phyloP scores from a whole-genome alignment of 176 grass and related monocot species.

The Puya raimondii region DNA sequence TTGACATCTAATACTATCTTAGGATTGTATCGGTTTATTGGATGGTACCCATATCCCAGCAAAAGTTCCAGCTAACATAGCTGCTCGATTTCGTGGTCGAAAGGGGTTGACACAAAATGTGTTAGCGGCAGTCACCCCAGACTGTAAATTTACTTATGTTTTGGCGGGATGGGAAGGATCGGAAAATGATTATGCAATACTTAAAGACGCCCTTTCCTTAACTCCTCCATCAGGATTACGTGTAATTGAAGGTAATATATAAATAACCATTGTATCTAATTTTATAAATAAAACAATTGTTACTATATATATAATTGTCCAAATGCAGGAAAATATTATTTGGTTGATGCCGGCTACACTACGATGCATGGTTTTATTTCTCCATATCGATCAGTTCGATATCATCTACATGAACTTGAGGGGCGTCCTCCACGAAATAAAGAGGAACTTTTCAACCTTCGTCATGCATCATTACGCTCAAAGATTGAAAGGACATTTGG shows the following conservation, averaged over 20 bases:
- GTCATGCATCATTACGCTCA: neutral
- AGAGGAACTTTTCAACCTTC: neutral
- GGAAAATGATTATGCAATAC: neutral
- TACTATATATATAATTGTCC: neutral
- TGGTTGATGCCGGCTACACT: neutral
- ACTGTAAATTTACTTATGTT: neutral
- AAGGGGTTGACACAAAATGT: neutral
- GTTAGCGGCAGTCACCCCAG: neutral
- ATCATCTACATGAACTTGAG: neutral
- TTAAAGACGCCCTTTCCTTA: neutral
- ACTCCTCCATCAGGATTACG: neutral
- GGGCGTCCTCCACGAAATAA: neutral
- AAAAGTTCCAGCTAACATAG: neutral
- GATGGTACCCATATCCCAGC: neutral
- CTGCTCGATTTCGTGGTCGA: neutral
- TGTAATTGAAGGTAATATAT: no score
- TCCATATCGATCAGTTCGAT: neutral
- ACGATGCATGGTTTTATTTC: neutral
- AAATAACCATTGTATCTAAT: no score
- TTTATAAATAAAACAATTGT: neutral
- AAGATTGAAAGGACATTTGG: neutral
- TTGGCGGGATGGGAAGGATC: neutral
- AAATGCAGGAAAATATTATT: neutral
- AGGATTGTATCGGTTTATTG: no score
- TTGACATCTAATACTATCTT: no score